phyloP scores from a whole-genome alignment of 192 early-diverging fungal genomes.

The Coemansia javaensis region DNA sequence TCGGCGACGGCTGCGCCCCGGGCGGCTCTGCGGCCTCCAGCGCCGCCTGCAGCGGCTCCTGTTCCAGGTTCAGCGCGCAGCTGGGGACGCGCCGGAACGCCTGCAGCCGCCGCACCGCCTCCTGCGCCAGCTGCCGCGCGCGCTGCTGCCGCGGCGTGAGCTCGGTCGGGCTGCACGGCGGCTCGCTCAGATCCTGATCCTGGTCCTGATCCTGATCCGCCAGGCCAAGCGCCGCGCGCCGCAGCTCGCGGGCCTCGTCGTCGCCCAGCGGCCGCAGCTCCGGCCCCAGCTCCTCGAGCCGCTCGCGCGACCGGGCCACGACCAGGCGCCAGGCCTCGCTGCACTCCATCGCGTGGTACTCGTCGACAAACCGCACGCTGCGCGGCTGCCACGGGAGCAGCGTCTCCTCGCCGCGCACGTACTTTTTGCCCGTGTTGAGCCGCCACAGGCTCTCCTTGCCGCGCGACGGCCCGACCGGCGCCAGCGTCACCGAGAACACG shows the following conservation, averaged over 20 bases:
- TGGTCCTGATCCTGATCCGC: too few relatives aligned
- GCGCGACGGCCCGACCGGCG: slow-evolving; percentile 48
- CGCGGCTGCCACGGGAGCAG: slow-evolving; percentile 66
- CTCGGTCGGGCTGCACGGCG: not conserved
- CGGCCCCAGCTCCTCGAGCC: slow-evolving; percentile 15
- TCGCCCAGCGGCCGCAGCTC: not conserved
- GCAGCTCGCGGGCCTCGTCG: not conserved
- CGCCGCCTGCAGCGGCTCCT: slow-evolving; percentile 19
- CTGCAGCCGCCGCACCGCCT: slow-evolving; percentile 11
- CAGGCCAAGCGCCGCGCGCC: not conserved
- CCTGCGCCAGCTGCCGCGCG: slow-evolving; percentile 4
- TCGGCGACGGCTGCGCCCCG: not conserved
- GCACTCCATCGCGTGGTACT: slow-evolving; percentile 31
- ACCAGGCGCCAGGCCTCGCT: slow-evolving; percentile 28
- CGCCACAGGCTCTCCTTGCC: slow-evolving; percentile 62
- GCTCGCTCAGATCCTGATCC: not conserved
- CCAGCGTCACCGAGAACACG: slow-evolving; percentile 59
- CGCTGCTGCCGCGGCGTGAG: slow-evolving; percentile 11
- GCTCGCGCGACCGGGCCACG: slow-evolving; percentile 20
- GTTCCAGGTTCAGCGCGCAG: slow-evolving; percentile 7
- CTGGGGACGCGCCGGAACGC: slow-evolving; percentile 11
- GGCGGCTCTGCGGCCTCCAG: not conserved
- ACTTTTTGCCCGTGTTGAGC: slow-evolving; percentile 59
- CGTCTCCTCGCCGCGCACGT: slow-evolving; percentile 69
- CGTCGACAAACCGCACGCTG: slow-evolving; percentile 60